Percentiles rank a stretch among this genome's conserved stretches.
These are phyloP conservation scores for Trypanosoma conorhini DNA, from an alignment of 208 protist genomes.

Conservation along the genomic window DNA sequence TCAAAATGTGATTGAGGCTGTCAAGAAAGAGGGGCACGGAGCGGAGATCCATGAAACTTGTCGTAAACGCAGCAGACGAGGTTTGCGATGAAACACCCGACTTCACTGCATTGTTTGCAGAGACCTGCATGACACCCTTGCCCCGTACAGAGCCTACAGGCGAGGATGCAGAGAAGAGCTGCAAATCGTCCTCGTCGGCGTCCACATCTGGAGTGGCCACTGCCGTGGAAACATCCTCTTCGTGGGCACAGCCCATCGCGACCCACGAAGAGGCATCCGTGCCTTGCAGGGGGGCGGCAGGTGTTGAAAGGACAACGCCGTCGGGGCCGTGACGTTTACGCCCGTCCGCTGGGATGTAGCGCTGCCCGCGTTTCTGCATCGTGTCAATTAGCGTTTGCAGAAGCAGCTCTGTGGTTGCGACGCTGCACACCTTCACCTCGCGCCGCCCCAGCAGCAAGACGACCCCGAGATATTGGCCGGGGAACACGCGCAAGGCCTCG, in stretches of 20 bases:
- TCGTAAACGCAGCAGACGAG: conserved; percentile 15
- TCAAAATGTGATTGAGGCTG: conserved; percentile 31
- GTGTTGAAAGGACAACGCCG: neutral
- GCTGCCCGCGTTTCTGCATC: conserved; percentile 35
- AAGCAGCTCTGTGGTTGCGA: conserved; percentile 38
- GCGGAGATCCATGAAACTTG: conserved; percentile 49
- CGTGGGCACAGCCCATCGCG: neutral
- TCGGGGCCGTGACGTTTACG: conserved; percentile 3
- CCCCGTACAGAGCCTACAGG: neutral
- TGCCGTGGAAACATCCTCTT: neutral
- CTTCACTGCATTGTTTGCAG: neutral
- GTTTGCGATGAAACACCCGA: neutral
- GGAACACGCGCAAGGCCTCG: conserved; percentile 42
- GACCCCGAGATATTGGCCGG: conserved; percentile 48
- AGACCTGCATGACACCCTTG: neutral
- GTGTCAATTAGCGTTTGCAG: conserved; percentile 45
- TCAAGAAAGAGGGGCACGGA: conserved; percentile 38
- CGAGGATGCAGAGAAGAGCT: conserved; percentile 9
- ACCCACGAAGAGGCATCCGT: neutral
- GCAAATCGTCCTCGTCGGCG: conserved; percentile 17
- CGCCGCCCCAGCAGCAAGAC: conserved; percentile 52
- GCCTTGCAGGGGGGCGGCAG: neutral
- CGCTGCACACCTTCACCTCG: conserved; percentile 41
- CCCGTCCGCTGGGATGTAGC: conserved; percentile 12
- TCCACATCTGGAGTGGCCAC: neutral